Evolutionary conservation across 1,139 yeast species (phyloP).

Genomic region (Candida mesenterica): DNA sequence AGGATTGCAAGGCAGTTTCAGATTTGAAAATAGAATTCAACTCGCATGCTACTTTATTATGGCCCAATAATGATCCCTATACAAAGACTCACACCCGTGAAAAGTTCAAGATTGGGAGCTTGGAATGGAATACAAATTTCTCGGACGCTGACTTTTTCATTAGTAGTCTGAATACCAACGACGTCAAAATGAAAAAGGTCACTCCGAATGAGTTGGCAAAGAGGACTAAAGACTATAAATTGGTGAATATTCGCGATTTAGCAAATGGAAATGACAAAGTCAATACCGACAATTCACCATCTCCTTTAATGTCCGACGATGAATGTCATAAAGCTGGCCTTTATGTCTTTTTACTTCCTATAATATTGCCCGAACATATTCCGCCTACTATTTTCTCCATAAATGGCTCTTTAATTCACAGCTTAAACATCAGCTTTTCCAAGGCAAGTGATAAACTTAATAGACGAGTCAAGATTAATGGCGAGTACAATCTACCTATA

Average conservation of each 20-base stretch:
- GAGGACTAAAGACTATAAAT: slow-evolving; percentile 36
- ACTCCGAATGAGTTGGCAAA: slow-evolving; percentile 36
- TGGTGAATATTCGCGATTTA: slow-evolving; percentile 23
- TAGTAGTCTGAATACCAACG: slow-evolving; percentile 36
- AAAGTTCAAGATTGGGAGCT: slow-evolving; percentile 46
- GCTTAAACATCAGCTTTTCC: slow-evolving; percentile 28
- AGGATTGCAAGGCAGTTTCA: slow-evolving; percentile 28
- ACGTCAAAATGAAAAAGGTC: slow-evolving; percentile 27
- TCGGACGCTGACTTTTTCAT: slow-evolving; percentile 50
- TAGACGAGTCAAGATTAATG: slow-evolving; percentile 29
- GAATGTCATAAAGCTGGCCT: slow-evolving; percentile 62
- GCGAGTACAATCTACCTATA: slow-evolving; percentile 46
- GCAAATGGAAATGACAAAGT: slow-evolving; percentile 13
- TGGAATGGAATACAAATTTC: slow-evolving; percentile 47
- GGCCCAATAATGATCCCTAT: slow-evolving; percentile 60
- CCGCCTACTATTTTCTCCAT: slow-evolving; percentile 71
- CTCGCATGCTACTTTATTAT: slow-evolving; percentile 38
- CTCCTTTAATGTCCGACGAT: slow-evolving; percentile 4
- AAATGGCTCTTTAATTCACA: slow-evolving; percentile 45
- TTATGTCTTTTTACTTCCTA: slow-evolving; percentile 74
- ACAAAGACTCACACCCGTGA: slow-evolving; percentile 42
- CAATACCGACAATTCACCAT: slow-evolving; percentile 4
- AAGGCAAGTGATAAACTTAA: slow-evolving; percentile 38
- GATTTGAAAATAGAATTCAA: slow-evolving; percentile 34
- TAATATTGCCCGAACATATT: slow-evolving; percentile 64